Evolutionary conservation across 1,284 basidiomycete species (phyloP).

Genomic region (Pseudozyma hubeiensis): DNA sequence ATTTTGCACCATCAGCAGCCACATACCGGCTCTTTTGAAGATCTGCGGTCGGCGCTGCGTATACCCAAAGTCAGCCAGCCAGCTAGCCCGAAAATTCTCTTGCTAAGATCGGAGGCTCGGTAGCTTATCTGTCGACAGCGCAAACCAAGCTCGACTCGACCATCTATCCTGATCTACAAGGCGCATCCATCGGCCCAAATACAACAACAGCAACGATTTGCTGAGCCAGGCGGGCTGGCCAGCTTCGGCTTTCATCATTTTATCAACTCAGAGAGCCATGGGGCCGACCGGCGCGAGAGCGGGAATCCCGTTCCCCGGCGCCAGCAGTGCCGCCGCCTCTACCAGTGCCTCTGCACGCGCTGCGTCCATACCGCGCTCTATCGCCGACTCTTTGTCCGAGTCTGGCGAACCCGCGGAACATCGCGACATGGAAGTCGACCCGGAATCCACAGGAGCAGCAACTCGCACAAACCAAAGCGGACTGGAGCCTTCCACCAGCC

Average conservation of each 20-base stretch:
- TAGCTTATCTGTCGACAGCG: background rate
- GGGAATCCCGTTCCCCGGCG: slow-evolving; percentile 47
- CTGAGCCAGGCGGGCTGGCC: slow-evolving; percentile 45
- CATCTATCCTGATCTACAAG: background rate
- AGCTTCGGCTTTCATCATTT: slow-evolving; percentile 34
- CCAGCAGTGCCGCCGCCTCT: slow-evolving; percentile 22
- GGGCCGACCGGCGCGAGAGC: slow-evolving; percentile 37
- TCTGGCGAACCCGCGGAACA: slow-evolving; percentile 17
- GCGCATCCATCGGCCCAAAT: slow-evolving; percentile 5
- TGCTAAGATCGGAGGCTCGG: background rate
- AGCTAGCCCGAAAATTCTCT: background rate
- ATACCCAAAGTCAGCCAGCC: too few relatives aligned
- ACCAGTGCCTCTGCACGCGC: slow-evolving; percentile 18
- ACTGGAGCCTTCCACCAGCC: slow-evolving; percentile 26
- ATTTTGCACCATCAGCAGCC: background rate
- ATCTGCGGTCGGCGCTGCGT: background rate
- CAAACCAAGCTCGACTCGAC: background rate
- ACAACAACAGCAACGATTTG: background rate
- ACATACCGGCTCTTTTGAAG: slow-evolving; percentile 2
- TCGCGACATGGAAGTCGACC: slow-evolving; percentile 45
- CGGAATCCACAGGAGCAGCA: slow-evolving; percentile 20
- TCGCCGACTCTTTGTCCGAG: slow-evolving; percentile 24
- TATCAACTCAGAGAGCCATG: slow-evolving; percentile 37
- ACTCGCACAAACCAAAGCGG: slow-evolving; percentile 16
- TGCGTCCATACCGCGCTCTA: slow-evolving; percentile 32